Percentiles rank a stretch among this genome's conserved stretches.
Conservation (phyloP, 176 grass and related monocot species). For the Hyparrhenia diplandra region DNA sequence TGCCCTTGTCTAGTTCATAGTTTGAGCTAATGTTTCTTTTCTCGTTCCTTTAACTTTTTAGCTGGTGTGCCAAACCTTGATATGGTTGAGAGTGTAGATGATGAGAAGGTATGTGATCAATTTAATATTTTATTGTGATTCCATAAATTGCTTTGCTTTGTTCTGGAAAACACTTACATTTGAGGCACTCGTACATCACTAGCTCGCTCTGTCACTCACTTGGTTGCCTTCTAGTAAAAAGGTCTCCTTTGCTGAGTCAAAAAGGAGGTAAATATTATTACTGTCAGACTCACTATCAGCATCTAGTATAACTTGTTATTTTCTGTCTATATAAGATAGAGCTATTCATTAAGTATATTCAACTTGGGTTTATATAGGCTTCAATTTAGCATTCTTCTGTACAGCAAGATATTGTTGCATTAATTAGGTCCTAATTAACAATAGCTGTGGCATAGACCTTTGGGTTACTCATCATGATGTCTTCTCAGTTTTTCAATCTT, state of each 20-base stretch:
- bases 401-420: neutral
- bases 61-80: slow-evolving; percentile 88
- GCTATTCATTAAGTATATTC: neutral
- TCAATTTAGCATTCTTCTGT: neutral
- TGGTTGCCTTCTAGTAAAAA: neutral
- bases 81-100: slow-evolving; percentile 92
- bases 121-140: slow-evolving; percentile 20
- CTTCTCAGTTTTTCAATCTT: neutral
- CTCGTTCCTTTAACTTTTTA: slow-evolving; percentile 34
- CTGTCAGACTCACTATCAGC: neutral
- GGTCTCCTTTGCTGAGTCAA: neutral
- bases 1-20: neutral
- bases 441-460: neutral
- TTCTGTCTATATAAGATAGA: neutral
- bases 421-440: neutral
- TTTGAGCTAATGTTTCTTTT: slow-evolving; percentile 19
- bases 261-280: neutral
- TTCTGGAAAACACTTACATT: neutral
- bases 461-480: neutral
- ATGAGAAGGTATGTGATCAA: slow-evolving; percentile 66
- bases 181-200: neutral
- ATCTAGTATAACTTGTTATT: neutral
- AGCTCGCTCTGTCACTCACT: neutral
- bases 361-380: neutral
- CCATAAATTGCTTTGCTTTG: neutral